Conservation (phyloP, 2,329 filamentous ascomycete genomes). For the Colletotrichum zoysiae region DNA sequence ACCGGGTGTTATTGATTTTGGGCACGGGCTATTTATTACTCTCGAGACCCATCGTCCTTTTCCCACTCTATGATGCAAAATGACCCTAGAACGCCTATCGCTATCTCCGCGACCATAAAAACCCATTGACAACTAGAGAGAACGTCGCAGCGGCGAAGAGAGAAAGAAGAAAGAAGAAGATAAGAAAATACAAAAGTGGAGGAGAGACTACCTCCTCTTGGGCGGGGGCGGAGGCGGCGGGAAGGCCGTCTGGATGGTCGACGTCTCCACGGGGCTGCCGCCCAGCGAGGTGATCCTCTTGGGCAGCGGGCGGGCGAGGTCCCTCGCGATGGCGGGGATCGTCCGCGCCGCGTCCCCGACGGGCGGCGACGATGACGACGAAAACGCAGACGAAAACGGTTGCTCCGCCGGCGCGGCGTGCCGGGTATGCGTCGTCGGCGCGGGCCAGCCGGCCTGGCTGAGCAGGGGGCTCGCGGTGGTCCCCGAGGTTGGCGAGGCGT, state of each 20-base stretch:
- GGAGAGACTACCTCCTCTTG: slow-evolving; percentile 37
- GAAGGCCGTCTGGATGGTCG: slow-evolving; percentile 55
- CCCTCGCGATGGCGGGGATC: slow-evolving; percentile 15
- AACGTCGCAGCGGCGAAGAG: background rate
- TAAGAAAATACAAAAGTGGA: too few species aligned
- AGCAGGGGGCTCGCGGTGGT: slow-evolving; percentile 41
- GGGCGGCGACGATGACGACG: background rate
- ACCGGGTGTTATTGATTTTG: slow-evolving; percentile 3
- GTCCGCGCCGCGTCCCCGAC: slow-evolving; percentile 11
- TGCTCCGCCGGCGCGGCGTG: slow-evolving; percentile 17
- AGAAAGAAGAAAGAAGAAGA: background rate
- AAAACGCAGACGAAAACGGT: background rate
- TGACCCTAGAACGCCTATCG: slow-evolving; percentile 9
- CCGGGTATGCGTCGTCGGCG: too few species aligned
- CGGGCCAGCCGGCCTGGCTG: slow-evolving; percentile 38
- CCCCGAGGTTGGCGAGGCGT: slow-evolving; percentile 33
- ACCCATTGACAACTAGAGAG: background rate
- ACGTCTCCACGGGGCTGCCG: slow-evolving; percentile 52
- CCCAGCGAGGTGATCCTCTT: slow-evolving; percentile 37
- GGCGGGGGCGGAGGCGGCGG: slow-evolving; percentile 55
- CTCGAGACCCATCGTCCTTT: background rate
- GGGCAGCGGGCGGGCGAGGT: slow-evolving; percentile 22
- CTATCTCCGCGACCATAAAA: background rate
- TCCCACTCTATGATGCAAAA: background rate
- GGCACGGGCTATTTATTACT: background rate